phyloP scores from a whole-genome alignment of 2,329 filamentous ascomycete species.

The Fusarium annulatum region DNA sequence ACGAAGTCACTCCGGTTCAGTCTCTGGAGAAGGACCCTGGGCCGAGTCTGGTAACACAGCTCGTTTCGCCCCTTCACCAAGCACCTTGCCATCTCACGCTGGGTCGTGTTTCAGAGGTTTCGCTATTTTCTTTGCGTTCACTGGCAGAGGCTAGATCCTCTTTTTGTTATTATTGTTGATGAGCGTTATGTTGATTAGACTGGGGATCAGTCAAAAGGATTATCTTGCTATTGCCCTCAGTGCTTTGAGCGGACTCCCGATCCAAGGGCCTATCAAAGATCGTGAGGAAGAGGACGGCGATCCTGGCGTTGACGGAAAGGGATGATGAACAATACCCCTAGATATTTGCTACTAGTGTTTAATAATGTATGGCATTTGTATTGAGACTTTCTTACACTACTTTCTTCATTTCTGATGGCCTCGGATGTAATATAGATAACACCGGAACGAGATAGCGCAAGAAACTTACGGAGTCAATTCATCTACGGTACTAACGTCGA shows the following conservation, averaged over 20 bases:
- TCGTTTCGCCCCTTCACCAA: constrained; percentile 2
- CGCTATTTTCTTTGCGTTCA: not conserved
- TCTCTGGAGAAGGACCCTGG: not conserved
- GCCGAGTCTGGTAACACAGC: not conserved
- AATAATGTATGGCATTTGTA: not conserved
- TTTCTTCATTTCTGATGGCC: not conserved
- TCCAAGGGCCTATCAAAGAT: not conserved
- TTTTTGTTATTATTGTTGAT: not conserved
- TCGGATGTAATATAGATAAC: not conserved
- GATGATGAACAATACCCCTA: not conserved
- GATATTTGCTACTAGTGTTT: not conserved
- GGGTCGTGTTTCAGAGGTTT: not conserved
- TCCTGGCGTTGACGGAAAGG: not conserved
- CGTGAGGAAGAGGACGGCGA: not conserved
- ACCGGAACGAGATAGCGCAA: not conserved
- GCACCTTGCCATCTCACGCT: not conserved
- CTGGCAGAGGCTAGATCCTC: not conserved
- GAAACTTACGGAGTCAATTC: not conserved
- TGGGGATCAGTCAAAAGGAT: not conserved
- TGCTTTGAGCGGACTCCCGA: not conserved
- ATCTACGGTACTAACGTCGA: not conserved
- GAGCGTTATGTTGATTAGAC: not conserved
- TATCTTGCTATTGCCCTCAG: not conserved
- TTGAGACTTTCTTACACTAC: no score
- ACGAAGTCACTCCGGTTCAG: constrained; percentile 6